A percentile compares a stretch with the other conserved stretches of the same genome.
These are phyloP conservation scores for Saccharomyces kudriavzevii DNA, from an alignment of 805 yeast species.

Conservation along the genomic window DNA sequence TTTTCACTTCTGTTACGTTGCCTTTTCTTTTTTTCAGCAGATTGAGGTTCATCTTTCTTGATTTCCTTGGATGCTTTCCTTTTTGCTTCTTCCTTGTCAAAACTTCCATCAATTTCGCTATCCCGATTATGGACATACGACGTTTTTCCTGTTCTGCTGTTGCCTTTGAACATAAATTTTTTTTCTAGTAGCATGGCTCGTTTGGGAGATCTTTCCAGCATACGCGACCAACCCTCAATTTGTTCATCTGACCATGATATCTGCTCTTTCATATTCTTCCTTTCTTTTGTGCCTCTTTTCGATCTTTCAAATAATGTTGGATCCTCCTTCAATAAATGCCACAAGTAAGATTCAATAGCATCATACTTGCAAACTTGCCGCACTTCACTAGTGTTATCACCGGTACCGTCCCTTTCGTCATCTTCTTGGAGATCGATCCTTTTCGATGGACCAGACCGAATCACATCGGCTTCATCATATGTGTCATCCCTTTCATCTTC, in stretches of 20 bases:
- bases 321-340: slow-evolving; percentile 46
- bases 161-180: slow-evolving; percentile 44
- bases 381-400: slow-evolving; percentile 11
- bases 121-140: slow-evolving; percentile 25
- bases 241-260: slow-evolving; percentile 82
- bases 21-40: slow-evolving; percentile 22
- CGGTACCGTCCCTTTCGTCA: slow-evolving; percentile 5
- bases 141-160: slow-evolving; percentile 25
- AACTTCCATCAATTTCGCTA: slow-evolving; percentile 1
- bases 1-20: slow-evolving; percentile 42
- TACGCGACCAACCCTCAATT: slow-evolving; percentile 86
- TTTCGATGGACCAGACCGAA: slow-evolving; percentile 7
- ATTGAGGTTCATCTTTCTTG: slow-evolving; percentile 2
- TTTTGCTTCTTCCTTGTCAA: not conserved
- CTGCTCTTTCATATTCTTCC: slow-evolving; percentile 44
- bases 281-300: slow-evolving; percentile 41
- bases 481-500: slow-evolving; percentile 86
- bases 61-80: not conserved
- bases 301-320: slow-evolving; percentile 41
- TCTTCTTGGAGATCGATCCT: not conserved
- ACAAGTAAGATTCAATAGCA: slow-evolving; percentile 46
- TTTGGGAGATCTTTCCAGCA: slow-evolving; percentile 58
- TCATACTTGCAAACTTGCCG: slow-evolving; percentile 29
- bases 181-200: slow-evolving; percentile 58
- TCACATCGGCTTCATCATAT: slow-evolving; percentile 43